phyloP scores from a whole-genome alignment of 2,329 filamentous ascomycete species.

The Elsinoe ampelina region DNA sequence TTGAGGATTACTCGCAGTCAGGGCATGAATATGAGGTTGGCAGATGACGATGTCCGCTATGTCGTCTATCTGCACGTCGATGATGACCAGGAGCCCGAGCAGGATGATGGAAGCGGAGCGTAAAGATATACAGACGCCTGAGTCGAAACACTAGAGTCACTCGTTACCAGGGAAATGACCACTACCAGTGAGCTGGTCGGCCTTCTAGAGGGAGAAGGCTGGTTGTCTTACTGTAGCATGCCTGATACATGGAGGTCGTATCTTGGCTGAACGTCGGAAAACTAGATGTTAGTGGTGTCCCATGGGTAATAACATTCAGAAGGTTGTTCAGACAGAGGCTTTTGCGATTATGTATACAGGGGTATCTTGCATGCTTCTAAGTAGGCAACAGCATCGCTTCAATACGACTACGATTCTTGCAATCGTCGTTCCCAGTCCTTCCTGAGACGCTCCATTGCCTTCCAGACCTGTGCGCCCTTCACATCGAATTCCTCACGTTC shows the following conservation, averaged over 20 bases:
- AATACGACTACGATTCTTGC: too few species aligned
- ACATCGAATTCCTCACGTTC: constrained; percentile 62
- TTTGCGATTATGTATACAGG: neutral
- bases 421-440: constrained; percentile 32
- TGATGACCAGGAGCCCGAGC: neutral
- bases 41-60: constrained; percentile 21
- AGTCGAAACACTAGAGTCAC: too few species aligned
- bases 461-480: constrained; percentile 50
- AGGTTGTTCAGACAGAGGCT: neutral
- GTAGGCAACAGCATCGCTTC: too few species aligned
- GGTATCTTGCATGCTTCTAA: neutral
- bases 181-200: too few species aligned
- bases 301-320: too few species aligned
- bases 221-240: too few species aligned
- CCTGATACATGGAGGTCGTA: too few species aligned
- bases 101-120: too few species aligned
- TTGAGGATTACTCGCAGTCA: constrained; percentile 23
- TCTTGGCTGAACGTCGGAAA: neutral
- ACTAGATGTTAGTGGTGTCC: too few species aligned
- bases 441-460: constrained; percentile 29
- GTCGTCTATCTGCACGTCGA: constrained; percentile 25
- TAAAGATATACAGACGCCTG: too few species aligned
- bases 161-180: too few species aligned
- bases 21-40: constrained; percentile 27
- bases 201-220: too few species aligned